phyloP scores from a whole-genome alignment of 306 rosid genomes.

The Malus sieversii region DNA sequence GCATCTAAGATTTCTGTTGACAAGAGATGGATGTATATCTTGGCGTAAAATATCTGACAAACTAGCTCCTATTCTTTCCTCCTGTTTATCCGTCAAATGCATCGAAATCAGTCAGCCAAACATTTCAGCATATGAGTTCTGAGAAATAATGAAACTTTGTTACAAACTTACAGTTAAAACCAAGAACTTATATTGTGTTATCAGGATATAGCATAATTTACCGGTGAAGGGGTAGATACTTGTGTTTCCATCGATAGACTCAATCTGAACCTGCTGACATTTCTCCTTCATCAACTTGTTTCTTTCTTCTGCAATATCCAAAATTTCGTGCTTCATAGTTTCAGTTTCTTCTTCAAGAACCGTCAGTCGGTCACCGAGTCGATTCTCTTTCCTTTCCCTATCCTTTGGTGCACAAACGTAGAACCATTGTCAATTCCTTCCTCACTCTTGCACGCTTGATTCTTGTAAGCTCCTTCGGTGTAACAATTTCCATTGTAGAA shows the following conservation, averaged over 20 bases:
- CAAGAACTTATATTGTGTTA: not conserved
- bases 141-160: not conserved
- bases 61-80: constrained; percentile 6
- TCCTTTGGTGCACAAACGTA: not conserved
- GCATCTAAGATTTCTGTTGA: constrained; percentile 13
- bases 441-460: constrained; percentile 2
- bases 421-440: not conserved
- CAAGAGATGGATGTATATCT: constrained; percentile 14
- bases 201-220: not conserved
- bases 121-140: too few species aligned
- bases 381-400: not conserved
- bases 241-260: not conserved
- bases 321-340: constrained; percentile 26
- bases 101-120: not conserved
- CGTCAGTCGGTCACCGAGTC: constrained; percentile 9
- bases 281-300: constrained; percentile 27
- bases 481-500: not conserved
- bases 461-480: constrained; percentile 11
- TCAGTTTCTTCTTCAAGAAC: constrained; percentile 46
- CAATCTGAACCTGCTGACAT: constrained; percentile 22
- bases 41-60: constrained; percentile 12
- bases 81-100: constrained; percentile 15
- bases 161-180: not conserved
- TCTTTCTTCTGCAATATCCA: constrained; percentile 24
- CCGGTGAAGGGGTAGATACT: constrained; percentile 11